These are phyloP conservation scores for Cordyceps militaris DNA, from an alignment of 2,329 filamentous ascomycete species.

Conservation along the genomic window DNA sequence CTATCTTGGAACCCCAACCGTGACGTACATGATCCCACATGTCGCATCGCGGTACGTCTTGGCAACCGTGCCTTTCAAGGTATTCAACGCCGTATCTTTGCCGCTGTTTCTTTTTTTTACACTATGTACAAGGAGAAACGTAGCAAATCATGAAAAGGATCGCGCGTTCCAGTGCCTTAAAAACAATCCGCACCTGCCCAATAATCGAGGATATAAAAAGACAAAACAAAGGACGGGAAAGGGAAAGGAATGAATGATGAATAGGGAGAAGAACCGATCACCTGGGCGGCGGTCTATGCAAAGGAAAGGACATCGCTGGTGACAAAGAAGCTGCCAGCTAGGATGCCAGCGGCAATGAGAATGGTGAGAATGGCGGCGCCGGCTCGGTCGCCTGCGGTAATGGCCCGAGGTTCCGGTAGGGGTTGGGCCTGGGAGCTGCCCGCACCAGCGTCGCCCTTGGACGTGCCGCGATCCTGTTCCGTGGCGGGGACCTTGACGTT, in stretches of 20 bases:
- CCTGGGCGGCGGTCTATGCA: background rate
- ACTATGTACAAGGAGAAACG: constrained; percentile 8
- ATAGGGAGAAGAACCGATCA: background rate
- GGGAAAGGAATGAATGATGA: background rate
- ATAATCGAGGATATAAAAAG: background rate
- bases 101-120: background rate
- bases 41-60: background rate
- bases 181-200: constrained; percentile 1
- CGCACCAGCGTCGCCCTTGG: constrained; percentile 42
- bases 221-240: background rate
- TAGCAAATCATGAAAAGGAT: background rate
- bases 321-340: constrained; percentile 45
- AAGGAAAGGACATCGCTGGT: constrained; percentile 25
- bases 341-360: constrained; percentile 39
- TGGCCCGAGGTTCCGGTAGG: constrained; percentile 24
- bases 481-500: constrained; percentile 41
- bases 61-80: background rate
- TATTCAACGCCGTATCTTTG: constrained; percentile 9
- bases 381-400: constrained; percentile 45
- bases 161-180: background rate
- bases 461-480: constrained; percentile 51
- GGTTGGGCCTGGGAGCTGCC: constrained; percentile 29
- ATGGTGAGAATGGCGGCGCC: constrained; percentile 51
- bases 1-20: background rate
- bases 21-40: background rate